These are phyloP conservation scores for Globisporangium megalacanthum DNA, from an alignment of 352 stramenopile species.

Conservation along the genomic window DNA sequence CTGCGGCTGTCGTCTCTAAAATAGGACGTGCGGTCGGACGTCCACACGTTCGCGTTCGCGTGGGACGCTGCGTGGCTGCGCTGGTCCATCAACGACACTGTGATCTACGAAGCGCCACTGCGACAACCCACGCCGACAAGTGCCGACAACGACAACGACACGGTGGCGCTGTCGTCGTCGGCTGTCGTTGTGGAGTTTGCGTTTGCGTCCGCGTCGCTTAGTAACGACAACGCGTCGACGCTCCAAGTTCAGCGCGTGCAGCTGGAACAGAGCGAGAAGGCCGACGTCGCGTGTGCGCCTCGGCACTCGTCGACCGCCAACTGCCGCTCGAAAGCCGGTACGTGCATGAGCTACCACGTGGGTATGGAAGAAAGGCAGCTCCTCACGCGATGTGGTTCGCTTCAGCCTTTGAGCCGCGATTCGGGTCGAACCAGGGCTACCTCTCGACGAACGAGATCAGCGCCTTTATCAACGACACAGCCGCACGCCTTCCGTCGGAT, in stretches of 20 bases:
- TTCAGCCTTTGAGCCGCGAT: conserved; percentile 38
- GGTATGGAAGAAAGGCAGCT: neutral
- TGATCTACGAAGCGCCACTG: conserved; percentile 44
- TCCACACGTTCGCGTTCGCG: conserved; percentile 31
- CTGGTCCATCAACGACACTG: conserved; percentile 45
- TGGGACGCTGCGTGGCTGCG: conserved; percentile 53
- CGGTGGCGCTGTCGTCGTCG: neutral
- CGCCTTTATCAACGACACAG: conserved; percentile 41
- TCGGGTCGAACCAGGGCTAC: conserved; percentile 59
- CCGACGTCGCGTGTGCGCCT: conserved; percentile 29
- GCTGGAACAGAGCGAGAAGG: conserved; percentile 18
- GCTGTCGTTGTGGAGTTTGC: conserved; percentile 1
- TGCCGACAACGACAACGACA: neutral
- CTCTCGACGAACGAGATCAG: conserved; percentile 60
- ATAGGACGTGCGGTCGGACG: conserved; percentile 25
- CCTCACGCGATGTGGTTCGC: neutral
- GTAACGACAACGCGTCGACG: no score
- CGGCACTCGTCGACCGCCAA: conserved; percentile 27
- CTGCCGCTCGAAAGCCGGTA: conserved; percentile 39
- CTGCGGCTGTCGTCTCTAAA: neutral
- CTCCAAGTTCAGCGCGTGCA: conserved; percentile 22
- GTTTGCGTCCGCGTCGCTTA: neutral
- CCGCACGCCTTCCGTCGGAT: conserved; percentile 22
- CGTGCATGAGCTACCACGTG: conserved; percentile 2
- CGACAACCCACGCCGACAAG: neutral